Evolutionary conservation across 192 early-diverging fungal genomes (phyloP).

Genomic region (Entomortierella lignicola): DNA sequence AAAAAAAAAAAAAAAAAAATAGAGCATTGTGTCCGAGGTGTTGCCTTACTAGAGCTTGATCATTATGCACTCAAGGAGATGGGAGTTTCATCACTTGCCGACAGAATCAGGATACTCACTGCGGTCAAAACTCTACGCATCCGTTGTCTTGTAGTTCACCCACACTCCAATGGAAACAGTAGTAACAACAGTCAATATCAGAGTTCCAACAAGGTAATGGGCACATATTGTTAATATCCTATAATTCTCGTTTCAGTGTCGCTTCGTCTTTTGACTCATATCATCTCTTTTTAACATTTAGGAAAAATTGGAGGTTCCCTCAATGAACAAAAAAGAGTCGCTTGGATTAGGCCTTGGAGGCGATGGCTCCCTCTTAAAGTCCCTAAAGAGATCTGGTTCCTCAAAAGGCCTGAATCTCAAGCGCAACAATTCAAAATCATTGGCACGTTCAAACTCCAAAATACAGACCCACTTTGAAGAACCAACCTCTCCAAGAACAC

Average conservation of each 20-base stretch:
- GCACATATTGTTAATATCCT: no score
- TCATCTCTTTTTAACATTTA: neutral
- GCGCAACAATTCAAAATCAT: constrained; percentile 42
- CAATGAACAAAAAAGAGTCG: constrained; percentile 46
- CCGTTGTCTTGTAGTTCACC: constrained; percentile 60
- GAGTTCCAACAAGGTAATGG: constrained; percentile 43
- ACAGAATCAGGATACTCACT: constrained; percentile 81
- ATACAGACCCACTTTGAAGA: constrained; percentile 52
- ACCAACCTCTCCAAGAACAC: constrained; percentile 50
- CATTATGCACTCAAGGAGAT: constrained; percentile 86
- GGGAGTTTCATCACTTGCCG: constrained; percentile 83
- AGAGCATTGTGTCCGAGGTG: constrained; percentile 87
- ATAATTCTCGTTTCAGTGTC: neutral
- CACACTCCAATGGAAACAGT: neutral
- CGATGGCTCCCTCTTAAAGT: constrained; percentile 44
- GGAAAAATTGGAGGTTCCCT: constrained; percentile 51
- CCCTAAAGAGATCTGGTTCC: constrained; percentile 45
- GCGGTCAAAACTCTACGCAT: constrained; percentile 80
- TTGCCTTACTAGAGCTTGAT: constrained; percentile 84
- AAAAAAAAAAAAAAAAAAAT: neutral
- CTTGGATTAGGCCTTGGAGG: constrained; percentile 38
- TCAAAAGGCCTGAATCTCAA: constrained; percentile 45
- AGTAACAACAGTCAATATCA: constrained; percentile 12
- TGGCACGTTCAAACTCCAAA: constrained; percentile 49
- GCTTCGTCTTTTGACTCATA: neutral